Percentiles rank a stretch among this genome's conserved stretches.
phyloP scores from a whole-genome alignment of 2,329 filamentous ascomycete species.

The Neopestalotiopsis sp. region DNA sequence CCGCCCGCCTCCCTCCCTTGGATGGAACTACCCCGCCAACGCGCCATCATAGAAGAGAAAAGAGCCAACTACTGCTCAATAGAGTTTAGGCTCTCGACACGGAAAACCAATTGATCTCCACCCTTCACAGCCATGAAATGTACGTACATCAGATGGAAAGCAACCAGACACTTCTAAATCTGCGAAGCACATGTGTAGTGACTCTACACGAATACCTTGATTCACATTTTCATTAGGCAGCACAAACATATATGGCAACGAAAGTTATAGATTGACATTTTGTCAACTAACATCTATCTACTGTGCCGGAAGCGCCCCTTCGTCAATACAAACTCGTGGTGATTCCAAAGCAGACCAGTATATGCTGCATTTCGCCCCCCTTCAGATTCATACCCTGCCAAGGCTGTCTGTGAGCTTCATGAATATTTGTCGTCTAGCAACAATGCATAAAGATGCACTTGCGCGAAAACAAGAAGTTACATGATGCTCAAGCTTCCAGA shows the following conservation, averaged over 20 bases:
- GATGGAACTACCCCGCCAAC: not conserved
- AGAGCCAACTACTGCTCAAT: not conserved
- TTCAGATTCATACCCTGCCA: constrained; percentile 7
- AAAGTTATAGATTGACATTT: not conserved
- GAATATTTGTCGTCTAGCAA: not conserved
- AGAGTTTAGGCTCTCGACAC: not conserved
- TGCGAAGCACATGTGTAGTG: too few species aligned
- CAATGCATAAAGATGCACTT: not conserved
- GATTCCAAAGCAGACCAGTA: constrained; percentile 14
- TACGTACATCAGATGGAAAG: too few species aligned
- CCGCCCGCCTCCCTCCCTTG: not conserved
- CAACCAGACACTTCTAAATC: too few species aligned
- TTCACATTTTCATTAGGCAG: too few species aligned
- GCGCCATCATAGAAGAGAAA: too few species aligned
- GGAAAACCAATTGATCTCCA: not conserved
- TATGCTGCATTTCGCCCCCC: constrained; percentile 13
- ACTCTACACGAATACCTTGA: too few species aligned
- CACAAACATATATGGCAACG: not conserved
- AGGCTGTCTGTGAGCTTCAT: not conserved
- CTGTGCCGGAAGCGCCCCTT: not conserved
- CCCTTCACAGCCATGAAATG: too few species aligned
- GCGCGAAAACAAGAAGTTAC: not conserved
- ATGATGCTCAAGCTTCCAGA: not conserved
- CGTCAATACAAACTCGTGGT: constrained; percentile 13
- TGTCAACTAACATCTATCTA: not conserved